Base-by-base conservation (phyloP, 768 basidiomycete species). In the Lenzites betulinus region DNA sequence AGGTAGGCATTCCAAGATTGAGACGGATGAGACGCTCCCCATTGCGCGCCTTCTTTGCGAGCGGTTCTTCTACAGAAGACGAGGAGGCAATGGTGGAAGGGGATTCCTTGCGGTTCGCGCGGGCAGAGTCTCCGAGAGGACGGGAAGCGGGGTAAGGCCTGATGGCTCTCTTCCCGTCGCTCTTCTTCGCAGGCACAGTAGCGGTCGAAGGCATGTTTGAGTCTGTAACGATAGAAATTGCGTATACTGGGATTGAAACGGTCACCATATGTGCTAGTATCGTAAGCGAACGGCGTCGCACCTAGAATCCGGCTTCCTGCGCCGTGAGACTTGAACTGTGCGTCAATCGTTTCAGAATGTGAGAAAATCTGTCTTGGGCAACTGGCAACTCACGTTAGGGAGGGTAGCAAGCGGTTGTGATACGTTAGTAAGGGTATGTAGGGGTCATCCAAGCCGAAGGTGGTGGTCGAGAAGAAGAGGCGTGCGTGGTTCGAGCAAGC, bases 1-100 rank as follows among this genome's bases (percentile, higher is more conserved):
- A 82, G 3, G 85, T 81, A 1, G 89, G 89, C 59, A 89, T 84
- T 1, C 87, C 87, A 20, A 79, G 70, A 25, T 72, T 52, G 3
- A 25, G 36, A 7, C 39, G 38, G 4, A 33, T 15, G 7, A 18
- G 48, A 2, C 48, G 56, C 6, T 50, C 35, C 35, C 35, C 35
- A 1, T 39, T 39, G 6, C 18, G 8, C 6, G 13, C 15, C 51
- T 57, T 41, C 42, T 43, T 33, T n/a, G 13, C 8, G 11, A 44
- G n/a, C 11, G 35, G 25, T 0, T 13, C 25, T 22, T 35, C 8
- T 2, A 26, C 44, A 2, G 41, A 7, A 16, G 35, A 35, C 15
- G 25, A 15, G 5, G 43, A 44, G 20, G 43, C 15, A 8, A 16
- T 16, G 2, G 54, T 33, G 7, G 38, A 33, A 9, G n/a, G 1